Conservation (phyloP, 2,329 filamentous ascomycete genomes). For the Cryphonectria naterciae region DNA sequence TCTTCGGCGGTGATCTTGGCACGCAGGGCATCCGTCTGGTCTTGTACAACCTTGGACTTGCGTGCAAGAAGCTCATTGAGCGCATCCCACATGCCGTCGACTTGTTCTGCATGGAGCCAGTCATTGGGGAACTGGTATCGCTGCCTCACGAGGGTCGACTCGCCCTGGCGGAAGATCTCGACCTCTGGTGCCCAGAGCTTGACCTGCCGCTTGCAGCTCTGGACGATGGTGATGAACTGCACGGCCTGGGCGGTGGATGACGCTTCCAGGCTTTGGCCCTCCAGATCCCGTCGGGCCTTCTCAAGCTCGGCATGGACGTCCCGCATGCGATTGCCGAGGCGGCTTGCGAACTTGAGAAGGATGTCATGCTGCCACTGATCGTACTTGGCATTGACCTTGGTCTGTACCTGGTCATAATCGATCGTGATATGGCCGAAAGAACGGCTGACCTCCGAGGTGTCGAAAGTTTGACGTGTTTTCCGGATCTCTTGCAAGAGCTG, state of each 20-base stretch:
- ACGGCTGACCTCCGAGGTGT: slow-evolving; percentile 91
- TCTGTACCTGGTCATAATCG: slow-evolving; percentile 98
- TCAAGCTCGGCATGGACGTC: slow-evolving; percentile 93
- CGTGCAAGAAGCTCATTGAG: slow-evolving; percentile 89
- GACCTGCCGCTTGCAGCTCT: slow-evolving; percentile 92
- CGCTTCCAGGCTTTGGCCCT: slow-evolving; percentile 88
- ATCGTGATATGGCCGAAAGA: slow-evolving; percentile 94
- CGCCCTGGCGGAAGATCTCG: slow-evolving; percentile 92
- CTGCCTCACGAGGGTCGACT: slow-evolving; percentile 87
- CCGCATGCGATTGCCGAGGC: slow-evolving; percentile 86
- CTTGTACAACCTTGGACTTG: slow-evolving; percentile 93
- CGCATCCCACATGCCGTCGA: slow-evolving; percentile 93
- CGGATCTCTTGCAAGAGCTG: slow-evolving; percentile 96
- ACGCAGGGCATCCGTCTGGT: slow-evolving; percentile 91
- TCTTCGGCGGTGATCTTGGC: slow-evolving; percentile 96
- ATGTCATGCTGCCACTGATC: slow-evolving; percentile 99
- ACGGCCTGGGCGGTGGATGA: slow-evolving; percentile 97
- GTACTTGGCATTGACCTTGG: slow-evolving; percentile 98
- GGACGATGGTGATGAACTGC: slow-evolving; percentile 96
- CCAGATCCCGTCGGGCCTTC: slow-evolving; percentile 85
- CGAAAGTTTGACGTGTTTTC: slow-evolving; percentile 93
- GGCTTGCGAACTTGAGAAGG: slow-evolving; percentile 85
- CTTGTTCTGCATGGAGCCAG: slow-evolving; percentile 95
- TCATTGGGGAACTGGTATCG: slow-evolving; percentile 92
- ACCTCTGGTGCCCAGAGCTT: slow-evolving; percentile 95